Evolutionary conservation across 495 filamentous ascomycete genomes (phyloP).

Genomic region (Thermothielavioides terrestris): DNA sequence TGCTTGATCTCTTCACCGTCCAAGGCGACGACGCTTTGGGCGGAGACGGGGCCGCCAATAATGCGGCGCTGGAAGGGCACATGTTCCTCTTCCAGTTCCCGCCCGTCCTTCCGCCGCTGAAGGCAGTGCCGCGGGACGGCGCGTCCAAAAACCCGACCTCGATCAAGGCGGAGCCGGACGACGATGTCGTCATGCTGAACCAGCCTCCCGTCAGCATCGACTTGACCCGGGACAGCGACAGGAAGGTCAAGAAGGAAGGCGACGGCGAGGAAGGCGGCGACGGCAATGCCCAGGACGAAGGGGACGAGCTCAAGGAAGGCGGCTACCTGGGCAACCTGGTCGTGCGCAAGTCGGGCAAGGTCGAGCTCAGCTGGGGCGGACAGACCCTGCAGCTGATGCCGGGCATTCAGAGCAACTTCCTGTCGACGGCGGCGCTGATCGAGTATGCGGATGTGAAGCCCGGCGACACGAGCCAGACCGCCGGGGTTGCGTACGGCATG

Average conservation of each 20-base stretch:
- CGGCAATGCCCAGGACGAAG: constrained; percentile 13
- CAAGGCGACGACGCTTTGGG: constrained; percentile 11
- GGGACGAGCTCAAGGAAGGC: constrained; percentile 20
- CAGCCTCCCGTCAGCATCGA: constrained; percentile 22
- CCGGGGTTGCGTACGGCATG: constrained; percentile 44
- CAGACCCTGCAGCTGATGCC: constrained; percentile 37
- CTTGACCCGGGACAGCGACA: constrained; percentile 29
- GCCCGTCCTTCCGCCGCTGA: constrained; percentile 48
- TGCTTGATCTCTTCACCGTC: constrained; percentile 27
- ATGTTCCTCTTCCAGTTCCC: constrained; percentile 61
- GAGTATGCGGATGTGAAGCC: constrained; percentile 36
- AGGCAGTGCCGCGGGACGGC: constrained; percentile 7
- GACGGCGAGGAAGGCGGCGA: constrained; percentile 15
- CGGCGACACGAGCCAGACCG: constrained; percentile 16
- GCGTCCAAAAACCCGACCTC: constrained; percentile 4
- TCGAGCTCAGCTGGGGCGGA: constrained; percentile 55
- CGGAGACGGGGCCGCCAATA: constrained; percentile 11
- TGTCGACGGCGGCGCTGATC: constrained; percentile 38
- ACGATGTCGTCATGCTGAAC: constrained; percentile 22
- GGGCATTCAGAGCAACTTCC: constrained; percentile 36
- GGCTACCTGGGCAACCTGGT: constrained; percentile 52
- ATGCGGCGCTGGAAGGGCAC: constrained; percentile 33
- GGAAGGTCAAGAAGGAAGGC: constrained; percentile 17
- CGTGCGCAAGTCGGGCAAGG: constrained; percentile 51
- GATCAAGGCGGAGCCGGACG: constrained; percentile 27